A percentile compares a stretch with the other conserved stretches of the same genome.
Conservation (phyloP, 73 alveolate species). For the Paramecium pentaurelia region DNA sequence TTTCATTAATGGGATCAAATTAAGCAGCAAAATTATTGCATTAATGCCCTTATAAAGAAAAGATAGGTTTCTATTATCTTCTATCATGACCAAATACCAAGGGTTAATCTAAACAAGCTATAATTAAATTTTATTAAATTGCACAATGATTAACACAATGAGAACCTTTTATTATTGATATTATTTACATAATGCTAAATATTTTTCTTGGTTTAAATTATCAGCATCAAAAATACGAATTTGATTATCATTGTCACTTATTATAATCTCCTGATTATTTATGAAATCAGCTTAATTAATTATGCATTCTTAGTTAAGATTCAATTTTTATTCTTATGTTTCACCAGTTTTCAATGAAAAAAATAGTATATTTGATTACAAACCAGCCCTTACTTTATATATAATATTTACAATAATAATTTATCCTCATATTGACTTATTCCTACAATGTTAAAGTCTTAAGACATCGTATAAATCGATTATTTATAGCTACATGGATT, state of each 20-base stretch:
- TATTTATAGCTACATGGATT: not conserved
- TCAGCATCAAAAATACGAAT: not conserved
- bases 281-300: not conserved
- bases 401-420: not conserved
- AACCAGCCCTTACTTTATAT: not conserved
- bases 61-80: not conserved
- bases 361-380: not conserved
- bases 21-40: not conserved
- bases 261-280: not conserved
- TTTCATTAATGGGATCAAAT: not conserved
- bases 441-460: not conserved
- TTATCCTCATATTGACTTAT: not conserved
- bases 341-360: not conserved
- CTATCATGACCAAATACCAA: not conserved
- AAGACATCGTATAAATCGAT: not conserved
- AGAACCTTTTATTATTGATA: not conserved
- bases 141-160: not conserved
- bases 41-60: not conserved
- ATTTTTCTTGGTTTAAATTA: not conserved
- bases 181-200: not conserved
- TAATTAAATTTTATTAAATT: not conserved
- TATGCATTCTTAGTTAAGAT: not conserved
- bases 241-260: not conserved
- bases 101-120: not conserved
- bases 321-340: not conserved